These are phyloP conservation scores for Olyra latifolia DNA, from an alignment of 176 grass and related monocot genomes.

Conservation along the genomic window DNA sequence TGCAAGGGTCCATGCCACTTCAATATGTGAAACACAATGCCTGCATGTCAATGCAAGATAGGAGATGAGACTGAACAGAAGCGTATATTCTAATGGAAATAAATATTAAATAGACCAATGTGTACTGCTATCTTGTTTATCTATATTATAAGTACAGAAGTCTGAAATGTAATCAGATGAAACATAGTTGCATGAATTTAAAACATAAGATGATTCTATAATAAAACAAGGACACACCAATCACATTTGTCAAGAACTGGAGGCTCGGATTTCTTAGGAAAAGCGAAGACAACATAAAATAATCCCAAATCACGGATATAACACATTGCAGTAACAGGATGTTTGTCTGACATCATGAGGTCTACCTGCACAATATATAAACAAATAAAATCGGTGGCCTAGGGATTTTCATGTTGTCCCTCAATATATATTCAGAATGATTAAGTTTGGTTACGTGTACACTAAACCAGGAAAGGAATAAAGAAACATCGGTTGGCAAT, in stretches of 20 bases:
- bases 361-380: constrained; percentile 72
- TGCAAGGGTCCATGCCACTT: constrained; percentile 82
- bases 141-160: not conserved
- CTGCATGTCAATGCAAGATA: constrained; percentile 41
- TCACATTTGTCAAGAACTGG: constrained; percentile 64
- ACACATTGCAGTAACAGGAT: constrained; percentile 71
- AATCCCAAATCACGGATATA: constrained; percentile 69
- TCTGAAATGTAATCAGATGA: not conserved
- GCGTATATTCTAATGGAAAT: not conserved
- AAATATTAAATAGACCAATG: constrained; percentile 9
- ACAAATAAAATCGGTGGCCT: constrained; percentile 26
- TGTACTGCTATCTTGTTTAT: not conserved
- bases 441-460: not conserved
- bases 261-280: constrained; percentile 55
- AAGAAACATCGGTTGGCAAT: not conserved
- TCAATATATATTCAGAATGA: constrained; percentile 25
- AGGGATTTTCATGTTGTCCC: not conserved
- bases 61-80: constrained; percentile 6
- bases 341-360: constrained; percentile 88
- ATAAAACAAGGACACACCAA: constrained; percentile 54
- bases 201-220: not conserved
- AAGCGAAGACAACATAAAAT: constrained; percentile 84
- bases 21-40: constrained; percentile 65
- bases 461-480: constrained; percentile 9
- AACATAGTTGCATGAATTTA: not conserved